phyloP scores from a whole-genome alignment of 1,139 yeast genomes.

The Kodamaea sp. region DNA sequence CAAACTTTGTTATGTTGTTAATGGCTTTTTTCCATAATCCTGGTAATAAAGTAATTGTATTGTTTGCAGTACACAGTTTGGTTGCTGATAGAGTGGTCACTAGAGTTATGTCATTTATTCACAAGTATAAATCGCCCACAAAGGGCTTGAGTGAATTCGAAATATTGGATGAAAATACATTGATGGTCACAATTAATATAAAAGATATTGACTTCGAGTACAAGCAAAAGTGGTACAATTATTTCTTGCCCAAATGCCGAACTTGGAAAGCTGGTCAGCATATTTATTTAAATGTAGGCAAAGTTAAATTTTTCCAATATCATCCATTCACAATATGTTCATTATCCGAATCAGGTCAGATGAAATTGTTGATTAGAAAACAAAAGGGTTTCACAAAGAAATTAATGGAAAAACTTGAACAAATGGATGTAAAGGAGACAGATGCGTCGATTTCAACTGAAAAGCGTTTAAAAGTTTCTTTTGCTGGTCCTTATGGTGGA shows the following conservation, averaged over 20 bases:
- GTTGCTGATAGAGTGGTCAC: slow-evolving; percentile 42
- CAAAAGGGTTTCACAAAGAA: slow-evolving; percentile 45
- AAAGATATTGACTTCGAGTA: slow-evolving; percentile 17
- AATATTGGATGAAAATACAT: slow-evolving; percentile 39
- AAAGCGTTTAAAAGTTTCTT: slow-evolving; percentile 25
- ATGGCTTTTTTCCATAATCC: slow-evolving; percentile 43
- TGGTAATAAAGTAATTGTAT: slow-evolving; percentile 30
- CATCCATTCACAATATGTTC: slow-evolving; percentile 50
- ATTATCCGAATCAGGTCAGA: slow-evolving; percentile 33
- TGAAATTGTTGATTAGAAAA: slow-evolving; percentile 37
- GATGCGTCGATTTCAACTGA: not conserved
- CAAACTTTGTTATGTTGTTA: slow-evolving; percentile 42
- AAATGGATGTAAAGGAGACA: slow-evolving; percentile 13
- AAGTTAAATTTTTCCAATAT: slow-evolving; percentile 35
- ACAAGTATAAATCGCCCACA: slow-evolving; percentile 35
- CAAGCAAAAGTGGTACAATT: slow-evolving; percentile 26
- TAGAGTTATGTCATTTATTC: slow-evolving; percentile 29
- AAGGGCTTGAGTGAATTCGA: slow-evolving; percentile 39
- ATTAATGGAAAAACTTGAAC: slow-evolving; percentile 25
- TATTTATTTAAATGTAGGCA: slow-evolving; percentile 37
- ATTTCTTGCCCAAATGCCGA: slow-evolving; percentile 34
- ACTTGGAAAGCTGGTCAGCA: slow-evolving; percentile 52
- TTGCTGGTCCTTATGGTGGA: slow-evolving; percentile 47
- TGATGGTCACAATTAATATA: slow-evolving; percentile 37
- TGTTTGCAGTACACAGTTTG: slow-evolving; percentile 43